Evolutionary conservation across 345 rosid species (phyloP), one percentile per base, ranked within the genome.

Genomic region (Xanthoceras sorbifolium): DNA sequence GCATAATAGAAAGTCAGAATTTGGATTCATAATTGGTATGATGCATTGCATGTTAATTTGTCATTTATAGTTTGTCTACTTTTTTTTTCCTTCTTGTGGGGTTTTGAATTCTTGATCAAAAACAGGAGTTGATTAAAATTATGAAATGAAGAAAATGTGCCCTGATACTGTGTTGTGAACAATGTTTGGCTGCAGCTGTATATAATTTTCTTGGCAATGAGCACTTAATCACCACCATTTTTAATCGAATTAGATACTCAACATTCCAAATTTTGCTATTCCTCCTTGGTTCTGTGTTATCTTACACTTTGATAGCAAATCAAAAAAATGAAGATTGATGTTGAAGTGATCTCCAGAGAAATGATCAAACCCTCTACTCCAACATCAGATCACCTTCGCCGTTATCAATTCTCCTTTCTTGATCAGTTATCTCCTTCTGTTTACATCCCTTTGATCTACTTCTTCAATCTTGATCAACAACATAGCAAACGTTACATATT

Each of bases 311-410:
- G n/a, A n/a, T n/a, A n/a, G n/a, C n/a, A n/a, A n/a, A n/a, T n/a
- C n/a, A 15, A 4, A 34, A 64, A 15, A 5, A 82, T 72, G 79
- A 70, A 72, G 71, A 50, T 86, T n/a, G 75, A 77, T 64, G 59
- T 76, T 1, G 77, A 86, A 74, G 60, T 77, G 12, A 6, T 78
- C 65, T 82, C 78, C 72, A 70, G 11, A n/a, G 80, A 76, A 20
- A 71, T 74, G 8, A 79, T 86, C 76, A 82, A 82, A 31, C 87
- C 87, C 50, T 76, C 83, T 2, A 73, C 80, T 34, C 87, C 87
- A 3, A 84, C 87, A 3, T 81, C 80, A 5, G 70, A 78, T 55
- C 80, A 84, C 60, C 87, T 80, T 9, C 71, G 69, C 62, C 78
- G 15, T 28, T 72, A 80, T 78, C 60, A 69, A 7, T 84, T 82